phyloP scores from a whole-genome alignment of 768 basidiomycete species.

The Pleurotus citrinopileatus region DNA sequence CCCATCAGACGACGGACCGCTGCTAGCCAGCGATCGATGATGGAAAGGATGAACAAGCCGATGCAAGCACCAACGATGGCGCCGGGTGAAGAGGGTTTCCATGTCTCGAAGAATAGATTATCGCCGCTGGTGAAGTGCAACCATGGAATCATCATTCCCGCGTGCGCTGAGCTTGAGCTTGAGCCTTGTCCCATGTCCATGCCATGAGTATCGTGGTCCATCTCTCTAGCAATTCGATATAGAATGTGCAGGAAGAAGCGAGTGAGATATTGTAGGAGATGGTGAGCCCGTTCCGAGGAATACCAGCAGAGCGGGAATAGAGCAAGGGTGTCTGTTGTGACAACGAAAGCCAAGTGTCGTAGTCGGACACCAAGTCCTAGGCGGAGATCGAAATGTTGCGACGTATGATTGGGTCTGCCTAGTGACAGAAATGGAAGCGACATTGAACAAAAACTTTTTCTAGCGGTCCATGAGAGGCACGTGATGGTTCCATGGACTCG shows the following conservation, averaged over 20 bases:
- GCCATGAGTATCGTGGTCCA: not conserved
- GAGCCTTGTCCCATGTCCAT: constrained; percentile 6
- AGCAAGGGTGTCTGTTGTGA: not conserved
- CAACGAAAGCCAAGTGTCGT: not conserved
- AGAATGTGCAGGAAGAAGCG: not conserved
- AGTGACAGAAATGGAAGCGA: constrained; percentile 5
- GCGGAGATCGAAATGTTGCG: not conserved
- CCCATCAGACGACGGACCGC: constrained; percentile 54
- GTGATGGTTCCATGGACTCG: not conserved
- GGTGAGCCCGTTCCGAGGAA: constrained; percentile 7
- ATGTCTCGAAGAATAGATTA: constrained; percentile 61
- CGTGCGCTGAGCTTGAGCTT: constrained; percentile 15
- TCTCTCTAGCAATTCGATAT: not conserved
- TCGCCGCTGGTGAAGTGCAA: constrained; percentile 70
- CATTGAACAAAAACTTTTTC: constrained; percentile 8
- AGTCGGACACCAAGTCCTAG: not conserved
- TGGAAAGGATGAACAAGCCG: constrained; percentile 60
- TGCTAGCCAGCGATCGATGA: constrained; percentile 69
- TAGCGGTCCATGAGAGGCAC: not conserved
- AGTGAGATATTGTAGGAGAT: not conserved
- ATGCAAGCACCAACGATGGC: constrained; percentile 77
- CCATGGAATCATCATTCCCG: constrained; percentile 58
- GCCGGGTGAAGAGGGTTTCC: constrained; percentile 66
- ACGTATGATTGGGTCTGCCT: not conserved
- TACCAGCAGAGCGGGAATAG: constrained; percentile 3